Conservation (phyloP, 345 rosid genomes). For the Mercurialis annua region DNA sequence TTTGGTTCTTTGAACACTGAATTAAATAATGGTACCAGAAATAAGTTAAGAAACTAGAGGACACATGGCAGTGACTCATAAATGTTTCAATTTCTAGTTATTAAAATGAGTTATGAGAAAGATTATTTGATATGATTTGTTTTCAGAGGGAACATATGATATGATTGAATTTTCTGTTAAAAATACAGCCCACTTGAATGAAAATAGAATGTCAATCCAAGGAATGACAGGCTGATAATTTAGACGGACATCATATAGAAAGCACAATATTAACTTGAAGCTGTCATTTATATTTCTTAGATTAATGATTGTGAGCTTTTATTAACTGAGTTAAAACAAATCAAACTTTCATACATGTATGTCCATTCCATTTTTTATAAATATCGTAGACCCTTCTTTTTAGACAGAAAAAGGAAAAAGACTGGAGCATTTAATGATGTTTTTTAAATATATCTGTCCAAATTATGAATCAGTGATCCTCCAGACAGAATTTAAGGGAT, state of each 20-base stretch:
- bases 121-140: neutral
- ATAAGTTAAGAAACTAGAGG: neutral
- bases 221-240: constrained; percentile 22
- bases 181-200: neutral
- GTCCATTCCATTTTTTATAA: neutral
- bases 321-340: neutral
- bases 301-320: neutral
- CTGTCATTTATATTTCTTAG: constrained; percentile 17
- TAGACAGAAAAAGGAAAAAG: too few species aligned
- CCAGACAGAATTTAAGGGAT: too few species aligned
- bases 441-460: too few species aligned
- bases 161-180: constrained; percentile 16
- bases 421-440: too few species aligned
- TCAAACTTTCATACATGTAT: neutral
- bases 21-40: neutral
- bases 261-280: constrained; percentile 15
- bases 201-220: constrained; percentile 16
- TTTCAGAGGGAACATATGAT: constrained; percentile 19
- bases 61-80: constrained; percentile 14
- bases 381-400: too few species aligned
- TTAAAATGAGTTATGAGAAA: too few species aligned
- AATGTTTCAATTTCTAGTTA: neutral
- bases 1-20: too few species aligned
- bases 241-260: constrained; percentile 3
- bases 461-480: too few species aligned